Evolutionary conservation across 208 protist genomes (phyloP).

Genomic region (Trypanosoma congolense): DNA sequence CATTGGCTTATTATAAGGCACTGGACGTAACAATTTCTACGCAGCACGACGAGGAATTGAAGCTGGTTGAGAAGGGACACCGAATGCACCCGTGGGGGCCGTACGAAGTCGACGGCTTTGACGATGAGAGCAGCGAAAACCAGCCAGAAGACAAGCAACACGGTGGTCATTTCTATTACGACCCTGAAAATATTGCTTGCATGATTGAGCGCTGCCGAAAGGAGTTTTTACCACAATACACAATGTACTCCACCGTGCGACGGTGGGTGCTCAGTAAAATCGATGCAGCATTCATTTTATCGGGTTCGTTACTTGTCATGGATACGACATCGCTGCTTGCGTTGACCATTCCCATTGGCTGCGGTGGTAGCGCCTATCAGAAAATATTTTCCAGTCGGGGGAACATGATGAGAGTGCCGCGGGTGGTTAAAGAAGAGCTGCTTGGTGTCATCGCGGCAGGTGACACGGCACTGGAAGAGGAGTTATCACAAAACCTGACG

Average conservation of each 20-base stretch:
- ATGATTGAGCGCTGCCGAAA: constrained; percentile 51
- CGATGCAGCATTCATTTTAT: constrained; percentile 21
- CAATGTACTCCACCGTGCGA: constrained; percentile 32
- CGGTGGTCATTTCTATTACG: background rate
- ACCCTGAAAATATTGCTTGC: constrained; percentile 14
- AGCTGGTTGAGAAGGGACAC: background rate
- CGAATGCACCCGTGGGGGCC: constrained; percentile 16
- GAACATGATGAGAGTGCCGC: constrained; percentile 80
- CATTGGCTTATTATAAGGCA: constrained; percentile 82
- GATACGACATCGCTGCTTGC: constrained; percentile 59
- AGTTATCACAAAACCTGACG: background rate
- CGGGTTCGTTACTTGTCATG: constrained; percentile 50
- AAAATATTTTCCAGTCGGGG: constrained; percentile 37
- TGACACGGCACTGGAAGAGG: constrained; percentile 2
- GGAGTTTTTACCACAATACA: constrained; percentile 32
- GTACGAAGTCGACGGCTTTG: constrained; percentile 1
- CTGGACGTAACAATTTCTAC: constrained; percentile 19
- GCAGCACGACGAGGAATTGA: constrained; percentile 14
- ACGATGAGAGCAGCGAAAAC: constrained; percentile 6
- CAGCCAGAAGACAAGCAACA: constrained; percentile 2
- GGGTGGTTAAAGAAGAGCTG: constrained; percentile 37
- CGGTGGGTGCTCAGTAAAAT: constrained; percentile 24
- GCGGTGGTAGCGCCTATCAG: too few species aligned
- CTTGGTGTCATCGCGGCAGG: constrained; percentile 2
- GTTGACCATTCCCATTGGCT: constrained; percentile 30